These are phyloP conservation scores for Hypholoma fasciculare DNA, from an alignment of 768 basidiomycete genomes.

Conservation along the genomic window DNA sequence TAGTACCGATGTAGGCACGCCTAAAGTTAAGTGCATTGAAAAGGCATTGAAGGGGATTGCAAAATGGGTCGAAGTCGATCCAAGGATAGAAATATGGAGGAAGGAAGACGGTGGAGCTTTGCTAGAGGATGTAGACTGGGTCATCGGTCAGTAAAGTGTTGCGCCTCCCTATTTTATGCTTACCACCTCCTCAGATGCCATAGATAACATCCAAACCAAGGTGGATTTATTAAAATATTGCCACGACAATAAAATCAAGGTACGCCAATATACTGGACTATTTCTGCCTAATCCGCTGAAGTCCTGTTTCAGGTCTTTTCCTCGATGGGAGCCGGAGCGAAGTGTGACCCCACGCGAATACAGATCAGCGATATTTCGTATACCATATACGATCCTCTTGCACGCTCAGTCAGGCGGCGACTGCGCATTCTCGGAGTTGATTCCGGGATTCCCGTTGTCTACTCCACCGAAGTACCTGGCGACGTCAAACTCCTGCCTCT, in stretches of 20 bases:
- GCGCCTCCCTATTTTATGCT: not conserved
- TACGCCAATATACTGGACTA: conserved; percentile 25
- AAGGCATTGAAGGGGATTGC: conserved; percentile 69
- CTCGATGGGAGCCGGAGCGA: conserved; percentile 96
- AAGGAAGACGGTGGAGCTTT: conserved; percentile 75
- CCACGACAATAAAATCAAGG: conserved; percentile 76
- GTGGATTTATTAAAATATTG: conserved; percentile 93
- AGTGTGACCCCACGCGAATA: conserved; percentile 91
- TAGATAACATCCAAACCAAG: conserved; percentile 97
- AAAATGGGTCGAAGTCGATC: conserved; percentile 86
- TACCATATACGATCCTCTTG: conserved; percentile 94
- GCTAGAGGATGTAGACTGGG: conserved; percentile 90
- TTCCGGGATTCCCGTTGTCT: conserved; percentile 84
- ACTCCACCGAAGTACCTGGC: conserved; percentile 91
- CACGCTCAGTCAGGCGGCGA: conserved; percentile 83
- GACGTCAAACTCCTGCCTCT: conserved; percentile 89
- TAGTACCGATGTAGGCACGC: conserved; percentile 88
- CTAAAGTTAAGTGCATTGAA: conserved; percentile 84
- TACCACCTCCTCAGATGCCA: conserved; percentile 62
- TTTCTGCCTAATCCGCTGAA: not conserved
- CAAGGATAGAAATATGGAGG: conserved; percentile 82
- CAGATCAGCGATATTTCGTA: conserved; percentile 94
- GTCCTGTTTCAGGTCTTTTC: conserved; percentile 78
- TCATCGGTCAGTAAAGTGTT: conserved; percentile 60
- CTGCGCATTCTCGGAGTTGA: conserved; percentile 62